A percentile compares a stretch with the other conserved stretches of the same genome.
These are phyloP conservation scores for Cyclotella cryptica DNA, from an alignment of 108 stramenopile species.

Conservation along the genomic window DNA sequence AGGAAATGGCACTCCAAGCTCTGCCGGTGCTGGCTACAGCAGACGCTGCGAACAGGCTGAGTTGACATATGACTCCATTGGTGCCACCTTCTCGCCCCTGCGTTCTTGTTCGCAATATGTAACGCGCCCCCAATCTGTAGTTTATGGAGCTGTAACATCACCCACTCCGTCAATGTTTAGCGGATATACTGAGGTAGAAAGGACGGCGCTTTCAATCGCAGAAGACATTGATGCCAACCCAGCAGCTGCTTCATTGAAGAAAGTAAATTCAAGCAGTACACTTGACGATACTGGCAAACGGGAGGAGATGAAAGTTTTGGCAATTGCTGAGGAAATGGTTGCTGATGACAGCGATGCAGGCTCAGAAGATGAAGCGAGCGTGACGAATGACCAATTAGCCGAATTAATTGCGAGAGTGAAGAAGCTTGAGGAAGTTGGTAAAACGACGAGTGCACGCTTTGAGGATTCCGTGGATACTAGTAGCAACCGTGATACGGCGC, in stretches of 20 bases:
- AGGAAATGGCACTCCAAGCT: background rate
- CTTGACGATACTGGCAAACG: background rate
- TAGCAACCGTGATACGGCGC: background rate
- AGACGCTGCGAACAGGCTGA: constrained; percentile 11
- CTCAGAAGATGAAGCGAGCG: background rate
- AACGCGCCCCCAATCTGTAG: constrained; percentile 12
- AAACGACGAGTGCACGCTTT: background rate
- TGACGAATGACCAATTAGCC: constrained; percentile 4
- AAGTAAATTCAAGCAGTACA: background rate
- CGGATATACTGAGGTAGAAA: background rate
- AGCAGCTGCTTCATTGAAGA: background rate
- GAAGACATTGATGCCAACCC: constrained; percentile 4
- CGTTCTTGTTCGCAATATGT: background rate
- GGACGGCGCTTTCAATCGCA: constrained; percentile 1
- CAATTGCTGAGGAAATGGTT: constrained; percentile 12
- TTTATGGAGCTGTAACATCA: constrained; percentile 5
- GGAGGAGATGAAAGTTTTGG: background rate
- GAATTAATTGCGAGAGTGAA: background rate
- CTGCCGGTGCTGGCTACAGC: constrained; percentile 7
- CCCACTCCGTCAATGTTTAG: constrained; percentile 18
- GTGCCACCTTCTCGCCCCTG: constrained; percentile 16
- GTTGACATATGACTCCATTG: constrained; percentile 22
- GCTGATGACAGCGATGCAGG: background rate
- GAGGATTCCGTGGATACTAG: background rate
- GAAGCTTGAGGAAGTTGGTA: background rate